Conservation (phyloP, 2,329 filamentous ascomycete species). For the Fusarium avenaceum region DNA sequence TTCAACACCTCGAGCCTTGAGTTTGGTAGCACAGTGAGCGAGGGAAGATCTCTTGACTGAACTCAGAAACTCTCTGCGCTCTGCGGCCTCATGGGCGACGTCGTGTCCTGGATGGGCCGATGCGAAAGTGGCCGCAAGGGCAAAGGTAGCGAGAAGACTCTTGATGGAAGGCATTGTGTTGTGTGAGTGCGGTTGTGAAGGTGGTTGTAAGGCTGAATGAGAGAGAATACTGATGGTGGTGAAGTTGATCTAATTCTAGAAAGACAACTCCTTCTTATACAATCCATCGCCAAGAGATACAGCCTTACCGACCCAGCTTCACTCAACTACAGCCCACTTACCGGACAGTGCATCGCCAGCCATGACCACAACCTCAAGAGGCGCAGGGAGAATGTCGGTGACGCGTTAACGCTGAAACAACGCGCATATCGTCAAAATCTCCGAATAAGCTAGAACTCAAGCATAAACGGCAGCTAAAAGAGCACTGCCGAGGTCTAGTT, state of each 20-base stretch:
- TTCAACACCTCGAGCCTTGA: slow-evolving; percentile 62
- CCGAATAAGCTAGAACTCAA: not conserved
- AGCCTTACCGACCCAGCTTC: not conserved
- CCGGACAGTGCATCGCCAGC: not conserved
- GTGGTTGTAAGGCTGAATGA: not conserved
- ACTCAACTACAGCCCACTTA: slow-evolving; percentile 12
- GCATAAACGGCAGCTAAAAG: slow-evolving; percentile 17
- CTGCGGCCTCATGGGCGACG: slow-evolving; percentile 61
- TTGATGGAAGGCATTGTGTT: slow-evolving; percentile 28
- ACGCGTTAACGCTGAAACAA: slow-evolving; percentile 14
- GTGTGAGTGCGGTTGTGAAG: not conserved
- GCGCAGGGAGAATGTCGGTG: slow-evolving; percentile 12
- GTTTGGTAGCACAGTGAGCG: slow-evolving; percentile 61
- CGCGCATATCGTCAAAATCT: slow-evolving; percentile 3
- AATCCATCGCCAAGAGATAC: not conserved
- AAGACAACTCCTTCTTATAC: slow-evolving; percentile 1
- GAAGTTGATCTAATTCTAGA: not conserved
- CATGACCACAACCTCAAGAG: slow-evolving; percentile 1
- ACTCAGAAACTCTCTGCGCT: slow-evolving; percentile 61
- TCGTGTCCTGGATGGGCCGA: slow-evolving; percentile 65
- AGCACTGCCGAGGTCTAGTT: slow-evolving; percentile 12
- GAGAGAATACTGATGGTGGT: not conserved
- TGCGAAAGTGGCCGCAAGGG: slow-evolving; percentile 33
- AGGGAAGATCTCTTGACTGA: slow-evolving; percentile 58
- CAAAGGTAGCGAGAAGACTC: slow-evolving; percentile 29